phyloP scores from a whole-genome alignment of 2,329 filamentous ascomycete species.

The Teratosphaeria pseudoeucalypti region DNA sequence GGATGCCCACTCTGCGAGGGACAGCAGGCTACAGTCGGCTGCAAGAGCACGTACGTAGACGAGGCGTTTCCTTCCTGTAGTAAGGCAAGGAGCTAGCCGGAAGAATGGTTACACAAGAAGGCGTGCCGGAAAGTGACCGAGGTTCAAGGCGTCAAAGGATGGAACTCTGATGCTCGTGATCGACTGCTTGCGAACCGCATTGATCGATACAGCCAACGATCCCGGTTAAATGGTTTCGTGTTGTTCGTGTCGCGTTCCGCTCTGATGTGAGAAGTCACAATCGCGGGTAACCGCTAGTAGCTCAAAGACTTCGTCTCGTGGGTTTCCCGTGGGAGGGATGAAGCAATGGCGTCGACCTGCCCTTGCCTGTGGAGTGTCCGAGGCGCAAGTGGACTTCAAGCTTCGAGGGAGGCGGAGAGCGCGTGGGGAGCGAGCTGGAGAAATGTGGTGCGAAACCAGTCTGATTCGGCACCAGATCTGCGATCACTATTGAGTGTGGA shows the following conservation, averaged over 20 bases:
- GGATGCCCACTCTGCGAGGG: background rate
- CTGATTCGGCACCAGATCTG: background rate
- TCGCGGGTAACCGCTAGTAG: background rate
- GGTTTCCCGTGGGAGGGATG: background rate
- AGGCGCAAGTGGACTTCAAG: background rate
- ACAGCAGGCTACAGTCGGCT: background rate
- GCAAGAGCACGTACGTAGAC: background rate
- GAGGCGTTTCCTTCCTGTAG: background rate
- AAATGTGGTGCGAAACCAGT: background rate
- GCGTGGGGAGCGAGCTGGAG: too few species aligned
- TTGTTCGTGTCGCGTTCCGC: background rate
- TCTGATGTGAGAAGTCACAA: background rate
- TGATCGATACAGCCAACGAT: background rate
- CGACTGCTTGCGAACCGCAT: background rate
- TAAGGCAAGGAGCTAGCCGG: background rate
- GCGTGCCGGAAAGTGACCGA: background rate
- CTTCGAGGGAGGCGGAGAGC: background rate
- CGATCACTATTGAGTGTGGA: background rate
- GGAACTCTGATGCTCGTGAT: background rate
- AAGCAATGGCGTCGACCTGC: background rate
- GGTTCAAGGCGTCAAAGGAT: background rate
- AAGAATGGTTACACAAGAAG: background rate
- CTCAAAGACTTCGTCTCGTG: background rate
- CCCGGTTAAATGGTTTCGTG: background rate
- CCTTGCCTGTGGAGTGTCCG: background rate